These are phyloP conservation scores for Termitomyces sp. DNA, from an alignment of 768 basidiomycete species.

Conservation along the genomic window DNA sequence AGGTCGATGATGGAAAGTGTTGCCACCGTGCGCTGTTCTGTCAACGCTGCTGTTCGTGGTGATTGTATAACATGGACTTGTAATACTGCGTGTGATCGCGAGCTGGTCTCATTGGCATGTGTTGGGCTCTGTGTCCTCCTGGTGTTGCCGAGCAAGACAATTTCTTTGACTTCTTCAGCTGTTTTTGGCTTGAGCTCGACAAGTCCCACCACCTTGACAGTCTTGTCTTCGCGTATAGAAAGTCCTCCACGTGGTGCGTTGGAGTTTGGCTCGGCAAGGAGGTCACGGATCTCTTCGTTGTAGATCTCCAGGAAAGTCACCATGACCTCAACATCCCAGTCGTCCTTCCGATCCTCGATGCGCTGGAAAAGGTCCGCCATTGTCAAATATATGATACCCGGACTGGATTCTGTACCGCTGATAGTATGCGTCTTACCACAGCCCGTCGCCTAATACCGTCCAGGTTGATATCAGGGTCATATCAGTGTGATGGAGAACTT, in stretches of 20 bases:
- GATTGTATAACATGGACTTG: constrained; percentile 91
- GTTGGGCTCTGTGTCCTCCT: constrained; percentile 92
- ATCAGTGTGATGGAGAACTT: constrained; percentile 13
- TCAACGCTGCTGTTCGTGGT: constrained; percentile 79
- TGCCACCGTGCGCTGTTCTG: constrained; percentile 78
- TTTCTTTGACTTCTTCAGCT: constrained; percentile 91
- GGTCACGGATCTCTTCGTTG: constrained; percentile 97
- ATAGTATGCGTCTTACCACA: constrained; percentile 99
- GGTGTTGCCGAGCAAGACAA: constrained; percentile 84
- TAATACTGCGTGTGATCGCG: constrained; percentile 95
- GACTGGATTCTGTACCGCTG: constrained; percentile 82
- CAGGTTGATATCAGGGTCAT: constrained; percentile 12
- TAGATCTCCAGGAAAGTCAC: constrained; percentile 99
- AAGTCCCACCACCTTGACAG: constrained; percentile 85
- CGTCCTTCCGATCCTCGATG: constrained; percentile 83
- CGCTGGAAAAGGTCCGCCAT: constrained; percentile 96
- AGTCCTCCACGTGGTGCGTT: constrained; percentile 74
- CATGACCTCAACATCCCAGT: constrained; percentile 81
- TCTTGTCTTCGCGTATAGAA: constrained; percentile 91
- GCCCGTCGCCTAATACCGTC: constrained; percentile 81
- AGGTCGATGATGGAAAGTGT: constrained; percentile 98
- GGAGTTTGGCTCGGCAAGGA: constrained; percentile 72
- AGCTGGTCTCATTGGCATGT: constrained; percentile 94
- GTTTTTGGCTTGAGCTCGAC: constrained; percentile 74
- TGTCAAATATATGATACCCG: constrained; percentile 92